Evolutionary conservation across 345 rosid genomes (phyloP).

Genomic region (Eutrema heterophyllum): DNA sequence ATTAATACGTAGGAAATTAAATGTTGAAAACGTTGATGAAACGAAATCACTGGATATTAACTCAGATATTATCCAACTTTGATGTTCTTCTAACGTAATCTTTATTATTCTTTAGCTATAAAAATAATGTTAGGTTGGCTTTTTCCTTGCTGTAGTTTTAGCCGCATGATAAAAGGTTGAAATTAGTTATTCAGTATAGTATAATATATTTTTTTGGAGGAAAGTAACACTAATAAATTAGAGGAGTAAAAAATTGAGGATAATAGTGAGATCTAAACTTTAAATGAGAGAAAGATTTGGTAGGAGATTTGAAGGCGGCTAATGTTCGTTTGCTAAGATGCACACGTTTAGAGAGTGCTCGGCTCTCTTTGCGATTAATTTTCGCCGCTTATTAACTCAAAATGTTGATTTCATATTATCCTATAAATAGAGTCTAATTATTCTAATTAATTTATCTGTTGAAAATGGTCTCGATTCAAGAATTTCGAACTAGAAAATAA

Average conservation of each 20-base stretch:
- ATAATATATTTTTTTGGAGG: too few species aligned
- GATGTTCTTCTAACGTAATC: neutral
- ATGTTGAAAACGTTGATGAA: neutral
- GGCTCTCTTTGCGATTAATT: slow-evolving; percentile 20
- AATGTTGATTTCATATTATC: neutral
- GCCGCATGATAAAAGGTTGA: slow-evolving; percentile 20
- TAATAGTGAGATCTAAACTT: slow-evolving; percentile 21
- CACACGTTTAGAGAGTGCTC: slow-evolving; percentile 11
- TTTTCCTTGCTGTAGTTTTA: neutral
- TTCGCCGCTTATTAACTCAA: slow-evolving; percentile 22
- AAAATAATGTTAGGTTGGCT: slow-evolving; percentile 15
- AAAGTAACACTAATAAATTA: slow-evolving; percentile 19
- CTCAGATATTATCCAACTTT: neutral
- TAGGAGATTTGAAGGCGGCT: slow-evolving; percentile 35
- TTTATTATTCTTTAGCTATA: neutral
- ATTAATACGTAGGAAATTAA: neutral
- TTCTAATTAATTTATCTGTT: neutral
- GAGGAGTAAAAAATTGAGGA: slow-evolving; percentile 20
- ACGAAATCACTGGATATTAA: too few species aligned
- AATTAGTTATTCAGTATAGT: slow-evolving; percentile 2
- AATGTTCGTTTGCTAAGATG: slow-evolving; percentile 20
- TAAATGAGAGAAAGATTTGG: slow-evolving; percentile 18
- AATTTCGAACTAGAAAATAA: neutral
- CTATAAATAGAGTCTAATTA: neutral
- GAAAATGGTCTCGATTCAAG: neutral